phyloP scores from a whole-genome alignment of 768 basidiomycete genomes.

The Roridomyces roridus region DNA sequence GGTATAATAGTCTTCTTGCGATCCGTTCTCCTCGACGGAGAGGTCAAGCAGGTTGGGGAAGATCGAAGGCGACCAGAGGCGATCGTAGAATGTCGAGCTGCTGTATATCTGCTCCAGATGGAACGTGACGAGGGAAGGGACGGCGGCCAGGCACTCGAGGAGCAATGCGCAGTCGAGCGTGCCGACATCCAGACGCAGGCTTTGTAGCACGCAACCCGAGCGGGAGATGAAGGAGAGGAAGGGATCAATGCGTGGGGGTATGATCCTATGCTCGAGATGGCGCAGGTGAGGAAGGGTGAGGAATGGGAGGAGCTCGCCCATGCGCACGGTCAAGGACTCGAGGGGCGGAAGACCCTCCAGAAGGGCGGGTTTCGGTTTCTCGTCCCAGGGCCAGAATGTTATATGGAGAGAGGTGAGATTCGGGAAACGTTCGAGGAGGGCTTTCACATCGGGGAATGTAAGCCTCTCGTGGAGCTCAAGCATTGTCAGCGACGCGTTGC shows the following conservation, averaged over 20 bases:
- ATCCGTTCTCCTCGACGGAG: neutral
- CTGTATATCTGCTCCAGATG: neutral
- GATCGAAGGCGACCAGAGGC: neutral
- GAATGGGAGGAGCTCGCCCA: neutral
- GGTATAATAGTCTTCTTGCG: neutral
- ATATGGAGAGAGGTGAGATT: neutral
- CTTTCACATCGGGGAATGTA: neutral
- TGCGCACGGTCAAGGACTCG: neutral
- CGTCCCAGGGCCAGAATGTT: too few species aligned
- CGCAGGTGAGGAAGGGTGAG: neutral
- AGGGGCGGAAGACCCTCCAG: neutral
- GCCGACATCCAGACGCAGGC: neutral
- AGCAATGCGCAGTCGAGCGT: neutral
- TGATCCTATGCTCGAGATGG: neutral
- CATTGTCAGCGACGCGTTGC: neutral
- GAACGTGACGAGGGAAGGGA: neutral
- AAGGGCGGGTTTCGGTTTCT: too few species aligned
- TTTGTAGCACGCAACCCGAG: neutral
- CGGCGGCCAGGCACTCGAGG: neutral
- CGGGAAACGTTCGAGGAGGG: neutral
- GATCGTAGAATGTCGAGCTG: neutral
- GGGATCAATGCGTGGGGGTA: neutral
- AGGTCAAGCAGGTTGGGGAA: neutral
- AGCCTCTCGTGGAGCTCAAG: neutral
- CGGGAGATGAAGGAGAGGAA: slow-evolving; percentile 1